phyloP scores from a whole-genome alignment of 768 basidiomycete genomes.

The Pholiota molesta region DNA sequence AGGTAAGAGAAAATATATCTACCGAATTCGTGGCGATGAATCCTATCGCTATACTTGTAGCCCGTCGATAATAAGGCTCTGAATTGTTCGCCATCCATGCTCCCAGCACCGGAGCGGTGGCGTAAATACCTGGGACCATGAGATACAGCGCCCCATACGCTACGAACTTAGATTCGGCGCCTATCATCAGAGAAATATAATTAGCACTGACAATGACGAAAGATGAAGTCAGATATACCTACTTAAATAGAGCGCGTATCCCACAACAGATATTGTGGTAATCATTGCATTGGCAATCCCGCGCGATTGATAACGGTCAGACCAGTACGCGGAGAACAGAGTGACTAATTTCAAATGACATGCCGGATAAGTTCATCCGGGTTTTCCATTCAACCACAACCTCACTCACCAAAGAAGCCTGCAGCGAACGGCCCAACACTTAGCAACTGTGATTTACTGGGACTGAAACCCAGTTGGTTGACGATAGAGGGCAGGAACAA shows the following conservation, averaged over 20 bases:
- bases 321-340: conserved; percentile 23
- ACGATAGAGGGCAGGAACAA: conserved; percentile 41
- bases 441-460: conserved; percentile 35
- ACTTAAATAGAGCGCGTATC: conserved; percentile 33
- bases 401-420: conserved; percentile 34
- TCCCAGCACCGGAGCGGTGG: conserved; percentile 28
- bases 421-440: conserved; percentile 41
- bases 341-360: conserved; percentile 19
- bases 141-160: conserved; percentile 38
- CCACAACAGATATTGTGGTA: conserved; percentile 25
- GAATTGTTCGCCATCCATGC: conserved; percentile 44
- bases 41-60: conserved; percentile 36
- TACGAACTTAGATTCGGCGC: conserved; percentile 25
- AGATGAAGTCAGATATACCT: conserved; percentile 14
- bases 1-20: conserved; percentile 15
- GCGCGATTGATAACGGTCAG: conserved; percentile 28
- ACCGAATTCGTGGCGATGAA: conserved; percentile 39
- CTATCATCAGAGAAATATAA: conserved; percentile 12
- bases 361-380: not conserved
- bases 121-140: conserved; percentile 38
- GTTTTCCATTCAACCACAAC: not conserved
- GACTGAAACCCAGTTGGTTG: conserved; percentile 36
- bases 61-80: conserved; percentile 39
- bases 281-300: conserved; percentile 25
- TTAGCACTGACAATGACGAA: not conserved